Percentiles rank a stretch among this genome's conserved stretches.
Conservation (phyloP, 805 yeast genomes). For the Helenozyma baotianmanensis region DNA sequence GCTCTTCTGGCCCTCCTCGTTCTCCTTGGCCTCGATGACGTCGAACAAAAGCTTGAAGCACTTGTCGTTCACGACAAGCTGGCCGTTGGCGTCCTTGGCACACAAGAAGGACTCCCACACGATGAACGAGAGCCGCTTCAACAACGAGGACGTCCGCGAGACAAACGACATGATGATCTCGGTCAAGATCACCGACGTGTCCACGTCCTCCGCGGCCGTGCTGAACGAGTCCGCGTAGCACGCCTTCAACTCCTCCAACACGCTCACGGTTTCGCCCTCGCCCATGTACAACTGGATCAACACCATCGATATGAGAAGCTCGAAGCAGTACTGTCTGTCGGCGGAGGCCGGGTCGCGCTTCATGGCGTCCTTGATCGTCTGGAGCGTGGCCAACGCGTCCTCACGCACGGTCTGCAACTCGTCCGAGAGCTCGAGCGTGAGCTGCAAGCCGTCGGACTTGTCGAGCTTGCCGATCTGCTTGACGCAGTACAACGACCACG, state of each 20-base stretch:
- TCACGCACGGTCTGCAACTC: slow-evolving; percentile 46
- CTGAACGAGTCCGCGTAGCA: slow-evolving; percentile 49
- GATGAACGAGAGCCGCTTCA: slow-evolving; percentile 33
- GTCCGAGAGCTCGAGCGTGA: slow-evolving; percentile 50
- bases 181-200: slow-evolving; percentile 32
- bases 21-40: slow-evolving; percentile 57
- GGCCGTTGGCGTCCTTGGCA: slow-evolving; percentile 22
- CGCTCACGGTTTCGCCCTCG: slow-evolving; percentile 68
- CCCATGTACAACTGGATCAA: slow-evolving; percentile 74
- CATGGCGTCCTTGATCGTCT: slow-evolving; percentile 20
- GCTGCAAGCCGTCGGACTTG: slow-evolving; percentile 14
- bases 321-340: slow-evolving; percentile 60
- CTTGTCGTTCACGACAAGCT: slow-evolving; percentile 23
- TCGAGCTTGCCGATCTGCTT: slow-evolving; percentile 29
- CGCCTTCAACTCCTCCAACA: slow-evolving; percentile 65
- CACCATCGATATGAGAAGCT: slow-evolving; percentile 70
- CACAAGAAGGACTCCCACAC: slow-evolving; percentile 42
- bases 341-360: slow-evolving; percentile 17
- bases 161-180: slow-evolving; percentile 43
- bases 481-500: slow-evolving; percentile 62
- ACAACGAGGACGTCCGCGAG: slow-evolving; percentile 33
- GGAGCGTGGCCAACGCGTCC: slow-evolving; percentile 46
- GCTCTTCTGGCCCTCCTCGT: slow-evolving; percentile 71
- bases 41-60: slow-evolving; percentile 34
- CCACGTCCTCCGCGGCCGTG: slow-evolving; percentile 23